Base-by-base conservation (phyloP, 306 rosid species). In the Lagenaria siceraria region DNA sequence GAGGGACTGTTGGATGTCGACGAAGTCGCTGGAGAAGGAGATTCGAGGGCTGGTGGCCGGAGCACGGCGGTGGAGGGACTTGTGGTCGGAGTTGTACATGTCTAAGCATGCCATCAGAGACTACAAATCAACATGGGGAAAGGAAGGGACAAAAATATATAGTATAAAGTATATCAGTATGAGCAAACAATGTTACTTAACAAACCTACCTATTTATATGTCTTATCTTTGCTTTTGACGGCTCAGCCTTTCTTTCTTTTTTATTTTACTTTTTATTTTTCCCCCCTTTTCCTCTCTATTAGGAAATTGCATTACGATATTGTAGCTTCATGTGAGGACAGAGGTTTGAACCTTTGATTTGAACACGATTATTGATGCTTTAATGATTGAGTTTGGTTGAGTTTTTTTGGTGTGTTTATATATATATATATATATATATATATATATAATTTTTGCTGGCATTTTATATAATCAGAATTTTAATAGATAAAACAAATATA, bases 11-110 rank as follows among this genome's bases (percentile, higher is more conserved):
- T 93, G 92, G 12, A 86, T 65, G 80, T 93, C 98, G 1, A 88
- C 93, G 42, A 93, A 93, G 22, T 93, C 98, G 74, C 85, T 89
- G 12, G 98, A 93, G 90, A 93, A 93, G 2, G 98, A 93, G 82
- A 93, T 93, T 80, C 98, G 85, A 19, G 97, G 98, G 88, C 93
- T 93, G 90, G 87, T 93, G 89, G 89, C 85, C 73, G 52, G 52
- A 21, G 52, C 31, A 63, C 93, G 89, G 76, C 88, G 87, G 33
- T 93, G 85, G 85, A 36, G 51, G 25, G 49, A 19, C 73, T 66
- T 66, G 10, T 93, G 87, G 84, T 93, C 87, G 96, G 90, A 91
- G 85, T 88, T 87, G 84, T 87, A 87, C 75, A 69, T 69, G 35
- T 69, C 75, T 69, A 69, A 69, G n/a, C 90, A 88, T 86, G 98